A percentile compares a stretch with the other conserved stretches of the same genome.
Conservation (phyloP, 192 early-diverging fungal species). For the Mortierella hygrophila region DNA sequence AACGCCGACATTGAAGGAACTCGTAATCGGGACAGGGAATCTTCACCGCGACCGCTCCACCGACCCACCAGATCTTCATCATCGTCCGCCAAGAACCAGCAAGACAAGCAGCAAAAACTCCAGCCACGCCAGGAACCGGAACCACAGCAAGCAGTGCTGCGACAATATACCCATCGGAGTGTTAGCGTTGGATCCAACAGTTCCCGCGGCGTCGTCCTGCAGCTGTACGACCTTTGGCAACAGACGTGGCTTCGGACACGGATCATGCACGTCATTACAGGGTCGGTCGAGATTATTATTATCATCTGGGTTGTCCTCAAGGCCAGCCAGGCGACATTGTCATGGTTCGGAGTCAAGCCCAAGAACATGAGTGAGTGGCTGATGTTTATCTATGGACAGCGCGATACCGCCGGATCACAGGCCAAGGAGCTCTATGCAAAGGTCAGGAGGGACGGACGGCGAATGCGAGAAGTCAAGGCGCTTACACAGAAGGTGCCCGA, state of each 20-base stretch:
- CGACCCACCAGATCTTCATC: neutral
- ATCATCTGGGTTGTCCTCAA: constrained; percentile 46
- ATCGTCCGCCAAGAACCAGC: neutral
- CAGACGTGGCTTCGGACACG: constrained; percentile 54
- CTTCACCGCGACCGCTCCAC: constrained; percentile 7
- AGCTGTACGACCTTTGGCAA: constrained; percentile 49
- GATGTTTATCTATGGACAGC: constrained; percentile 38
- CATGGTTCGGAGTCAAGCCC: constrained; percentile 39
- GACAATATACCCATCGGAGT: constrained; percentile 21
- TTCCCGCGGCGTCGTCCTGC: constrained; percentile 30
- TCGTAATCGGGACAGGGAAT: neutral
- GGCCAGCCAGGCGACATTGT: constrained; percentile 21
- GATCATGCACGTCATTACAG: constrained; percentile 55
- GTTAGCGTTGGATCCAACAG: constrained; percentile 38
- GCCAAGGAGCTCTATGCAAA: constrained; percentile 46
- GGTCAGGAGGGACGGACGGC: constrained; percentile 41
- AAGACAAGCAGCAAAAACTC: neutral
- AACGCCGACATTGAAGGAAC: constrained; percentile 16
- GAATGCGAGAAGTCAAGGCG: constrained; percentile 23
- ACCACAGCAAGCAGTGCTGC: neutral
- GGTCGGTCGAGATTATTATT: constrained; percentile 47
- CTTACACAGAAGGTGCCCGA: constrained; percentile 16
- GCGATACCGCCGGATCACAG: constrained; percentile 16
- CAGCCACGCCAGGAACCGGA: constrained; percentile 9
- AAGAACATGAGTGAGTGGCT: constrained; percentile 24